Conservation (phyloP, 805 yeast species). For the Candida suzukii region DNA sequence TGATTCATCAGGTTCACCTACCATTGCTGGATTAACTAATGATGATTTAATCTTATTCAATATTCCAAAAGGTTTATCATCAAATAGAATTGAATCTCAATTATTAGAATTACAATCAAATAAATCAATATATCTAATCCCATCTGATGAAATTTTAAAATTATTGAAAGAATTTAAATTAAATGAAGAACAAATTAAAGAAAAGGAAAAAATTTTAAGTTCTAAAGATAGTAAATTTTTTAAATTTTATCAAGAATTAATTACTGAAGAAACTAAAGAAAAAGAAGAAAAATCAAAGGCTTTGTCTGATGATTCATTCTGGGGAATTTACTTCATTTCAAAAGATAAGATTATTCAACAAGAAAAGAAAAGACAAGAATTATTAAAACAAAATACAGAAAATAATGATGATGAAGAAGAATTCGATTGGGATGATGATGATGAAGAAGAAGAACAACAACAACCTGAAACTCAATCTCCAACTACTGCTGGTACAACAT, state of each 20-base stretch:
- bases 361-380: conserved; percentile 59
- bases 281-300: conserved; percentile 22
- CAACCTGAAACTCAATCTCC: conserved; percentile 3
- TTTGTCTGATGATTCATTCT: conserved; percentile 47
- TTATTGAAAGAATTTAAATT: conserved; percentile 30
- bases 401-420: conserved; percentile 42
- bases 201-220: conserved; percentile 35
- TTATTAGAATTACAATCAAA: conserved; percentile 47
- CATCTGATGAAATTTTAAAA: conserved; percentile 22
- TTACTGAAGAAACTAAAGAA: conserved; percentile 41
- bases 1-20: conserved; percentile 6
- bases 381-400: conserved; percentile 37
- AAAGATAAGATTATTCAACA: conserved; percentile 47
- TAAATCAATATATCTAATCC: conserved; percentile 33
- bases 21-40: no score
- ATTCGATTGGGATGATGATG: conserved; percentile 45
- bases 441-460: conserved; percentile 32
- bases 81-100: conserved; percentile 59
- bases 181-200: conserved; percentile 43
- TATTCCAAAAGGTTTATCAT: conserved; percentile 33
- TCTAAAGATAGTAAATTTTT: conserved; percentile 43
- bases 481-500: not conserved
- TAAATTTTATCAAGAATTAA: conserved; percentile 51
- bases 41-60: conserved; percentile 39
- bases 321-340: conserved; percentile 64